These are phyloP conservation scores for Gossypium stocksii DNA, from an alignment of 345 rosid species.

Conservation along the genomic window DNA sequence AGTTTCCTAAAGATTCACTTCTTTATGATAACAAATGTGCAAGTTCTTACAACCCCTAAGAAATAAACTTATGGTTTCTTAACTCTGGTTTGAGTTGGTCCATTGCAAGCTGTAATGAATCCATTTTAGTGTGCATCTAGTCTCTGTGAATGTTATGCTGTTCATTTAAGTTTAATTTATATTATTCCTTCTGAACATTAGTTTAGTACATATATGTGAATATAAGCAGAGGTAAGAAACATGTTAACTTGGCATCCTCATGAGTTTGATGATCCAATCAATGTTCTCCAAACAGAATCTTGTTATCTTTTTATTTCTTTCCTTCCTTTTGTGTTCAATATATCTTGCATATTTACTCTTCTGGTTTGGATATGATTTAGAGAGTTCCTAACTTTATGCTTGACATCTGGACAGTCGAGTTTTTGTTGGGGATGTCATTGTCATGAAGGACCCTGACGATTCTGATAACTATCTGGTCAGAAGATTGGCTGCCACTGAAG, in stretches of 20 bases:
- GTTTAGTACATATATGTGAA: background rate
- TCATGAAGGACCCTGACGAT: constrained; percentile 72
- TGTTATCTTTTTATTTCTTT: background rate
- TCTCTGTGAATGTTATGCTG: background rate
- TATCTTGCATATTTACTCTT: background rate
- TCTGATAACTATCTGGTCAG: constrained; percentile 58
- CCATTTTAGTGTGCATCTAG: background rate
- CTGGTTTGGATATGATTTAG: constrained; percentile 3
- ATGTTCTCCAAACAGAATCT: background rate
- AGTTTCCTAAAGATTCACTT: background rate
- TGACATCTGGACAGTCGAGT: constrained; percentile 42
- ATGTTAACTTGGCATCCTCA: background rate
- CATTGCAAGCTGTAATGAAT: background rate
- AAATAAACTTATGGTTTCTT: background rate
- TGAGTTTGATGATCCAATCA: background rate
- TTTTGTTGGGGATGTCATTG: constrained; percentile 86
- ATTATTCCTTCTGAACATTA: background rate
- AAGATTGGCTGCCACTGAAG: constrained; percentile 83
- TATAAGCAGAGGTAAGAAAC: background rate
- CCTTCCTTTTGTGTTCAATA: background rate
- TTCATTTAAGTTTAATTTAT: background rate
- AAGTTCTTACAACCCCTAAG: background rate
- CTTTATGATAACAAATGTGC: background rate
- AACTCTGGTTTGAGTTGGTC: constrained; percentile 1
- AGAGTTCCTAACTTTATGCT: constrained; percentile 9